Evolutionary conservation across 2,329 filamentous ascomycete genomes (phyloP).

Genomic region (Sporothrix pallida): DNA sequence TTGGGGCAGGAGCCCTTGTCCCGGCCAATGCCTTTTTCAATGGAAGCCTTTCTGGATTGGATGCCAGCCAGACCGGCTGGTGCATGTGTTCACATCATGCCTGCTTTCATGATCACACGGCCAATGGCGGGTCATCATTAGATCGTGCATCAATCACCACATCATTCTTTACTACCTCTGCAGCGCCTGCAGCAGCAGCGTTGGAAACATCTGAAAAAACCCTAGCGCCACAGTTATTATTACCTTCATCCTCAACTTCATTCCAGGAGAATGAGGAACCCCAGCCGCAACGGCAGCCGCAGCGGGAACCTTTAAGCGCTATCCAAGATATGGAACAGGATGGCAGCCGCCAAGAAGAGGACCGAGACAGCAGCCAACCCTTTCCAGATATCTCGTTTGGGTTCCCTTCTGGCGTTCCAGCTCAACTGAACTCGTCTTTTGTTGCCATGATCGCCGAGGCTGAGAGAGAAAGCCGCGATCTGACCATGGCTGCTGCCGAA

Average conservation of each 20-base stretch:
- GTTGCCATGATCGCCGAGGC: slow-evolving; percentile 22
- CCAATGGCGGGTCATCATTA: slow-evolving; percentile 40
- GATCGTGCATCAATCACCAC: slow-evolving; percentile 33
- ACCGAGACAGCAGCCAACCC: not conserved
- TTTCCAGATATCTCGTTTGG: slow-evolving; percentile 41
- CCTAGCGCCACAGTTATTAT: slow-evolving; percentile 37
- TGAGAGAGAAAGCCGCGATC: slow-evolving; percentile 11
- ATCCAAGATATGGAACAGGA: slow-evolving; percentile 50
- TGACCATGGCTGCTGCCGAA: slow-evolving; percentile 11
- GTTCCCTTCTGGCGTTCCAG: slow-evolving; percentile 42
- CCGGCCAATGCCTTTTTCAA: slow-evolving; percentile 40
- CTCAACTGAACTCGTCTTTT: slow-evolving; percentile 44
- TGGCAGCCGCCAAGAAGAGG: not conserved
- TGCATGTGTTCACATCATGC: slow-evolving; percentile 70
- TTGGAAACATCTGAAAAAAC: not conserved
- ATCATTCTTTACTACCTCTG: slow-evolving; percentile 18
- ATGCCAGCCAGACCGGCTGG: slow-evolving; percentile 50
- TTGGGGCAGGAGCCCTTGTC: slow-evolving; percentile 12
- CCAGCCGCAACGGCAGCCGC: slow-evolving; percentile 51
- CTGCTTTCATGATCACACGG: slow-evolving; percentile 63
- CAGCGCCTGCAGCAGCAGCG: not conserved
- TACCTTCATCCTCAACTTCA: slow-evolving; percentile 42
- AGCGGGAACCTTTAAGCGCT: slow-evolving; percentile 59
- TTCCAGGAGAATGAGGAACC: slow-evolving; percentile 61
- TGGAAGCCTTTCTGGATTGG: slow-evolving; percentile 21